These are phyloP conservation scores for Fusarium anthophilum DNA, from an alignment of 2,329 filamentous ascomycete species.

Conservation along the genomic window DNA sequence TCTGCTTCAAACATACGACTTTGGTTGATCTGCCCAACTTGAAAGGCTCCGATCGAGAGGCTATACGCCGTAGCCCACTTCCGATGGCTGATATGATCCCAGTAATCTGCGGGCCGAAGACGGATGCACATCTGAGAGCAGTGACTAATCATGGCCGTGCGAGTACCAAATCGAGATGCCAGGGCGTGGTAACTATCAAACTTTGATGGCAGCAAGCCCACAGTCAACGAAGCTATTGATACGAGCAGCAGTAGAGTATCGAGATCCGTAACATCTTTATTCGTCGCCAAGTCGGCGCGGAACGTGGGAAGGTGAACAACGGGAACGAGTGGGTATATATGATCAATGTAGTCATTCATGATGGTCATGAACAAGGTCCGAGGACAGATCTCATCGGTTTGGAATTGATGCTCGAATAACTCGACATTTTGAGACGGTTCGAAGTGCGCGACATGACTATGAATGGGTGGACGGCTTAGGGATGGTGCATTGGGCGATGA, in stretches of 20 bases:
- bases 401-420: not conserved
- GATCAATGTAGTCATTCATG: not conserved
- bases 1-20: not conserved
- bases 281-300: not conserved
- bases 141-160: not conserved
- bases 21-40: not conserved
- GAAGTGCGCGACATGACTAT: not conserved
- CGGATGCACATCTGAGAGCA: not conserved
- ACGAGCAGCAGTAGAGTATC: not conserved
- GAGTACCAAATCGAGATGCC: not conserved
- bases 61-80: not conserved
- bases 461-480: not conserved
- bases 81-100: constrained; percentile 5
- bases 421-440: not conserved
- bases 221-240: not conserved
- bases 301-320: not conserved
- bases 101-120: not conserved
- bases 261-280: not conserved
- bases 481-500: not conserved
- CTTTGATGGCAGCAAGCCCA: not conserved
- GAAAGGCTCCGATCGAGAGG: not conserved
- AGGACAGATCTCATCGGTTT: not conserved
- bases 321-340: not conserved
- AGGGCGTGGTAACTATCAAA: not conserved
- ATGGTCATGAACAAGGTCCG: not conserved